Evolutionary conservation across 2,329 filamentous ascomycete genomes (phyloP).

Genomic region (Aspergillus latus): DNA sequence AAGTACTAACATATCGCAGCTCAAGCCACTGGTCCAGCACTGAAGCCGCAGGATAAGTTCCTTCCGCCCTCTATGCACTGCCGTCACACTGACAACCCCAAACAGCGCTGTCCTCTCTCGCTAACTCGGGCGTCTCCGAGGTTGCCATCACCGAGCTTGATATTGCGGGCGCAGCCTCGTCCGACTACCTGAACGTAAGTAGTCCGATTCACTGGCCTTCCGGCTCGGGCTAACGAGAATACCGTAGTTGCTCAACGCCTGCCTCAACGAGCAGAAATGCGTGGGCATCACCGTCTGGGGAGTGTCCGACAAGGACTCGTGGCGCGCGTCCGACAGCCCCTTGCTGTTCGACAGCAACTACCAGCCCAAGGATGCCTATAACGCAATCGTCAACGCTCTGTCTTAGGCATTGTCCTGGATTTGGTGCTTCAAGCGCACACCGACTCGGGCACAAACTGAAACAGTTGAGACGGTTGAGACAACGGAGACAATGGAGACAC

Average conservation of each 20-base stretch:
- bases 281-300: slow-evolving; percentile 67
- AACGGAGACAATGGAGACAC: no score
- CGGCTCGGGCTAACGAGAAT: slow-evolving; percentile 14
- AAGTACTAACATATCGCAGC: slow-evolving; percentile 9
- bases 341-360: slow-evolving; percentile 45
- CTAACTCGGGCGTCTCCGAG: slow-evolving; percentile 52
- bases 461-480: no score
- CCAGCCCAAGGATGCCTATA: slow-evolving; percentile 45
- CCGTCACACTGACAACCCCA: slow-evolving; percentile 23
- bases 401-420: background rate
- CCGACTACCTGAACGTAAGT: slow-evolving; percentile 57
- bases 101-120: slow-evolving; percentile 56
- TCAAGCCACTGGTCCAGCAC: slow-evolving; percentile 32
- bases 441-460: no score
- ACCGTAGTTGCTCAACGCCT: slow-evolving; percentile 51
- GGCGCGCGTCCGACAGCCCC: slow-evolving; percentile 40
- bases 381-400: slow-evolving; percentile 21
- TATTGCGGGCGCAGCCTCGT: slow-evolving; percentile 56
- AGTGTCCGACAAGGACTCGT: slow-evolving; percentile 46
- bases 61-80: background rate
- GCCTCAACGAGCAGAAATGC: slow-evolving; percentile 59
- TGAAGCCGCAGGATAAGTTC: slow-evolving; percentile 17
- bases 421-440: no score
- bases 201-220: slow-evolving; percentile 20
- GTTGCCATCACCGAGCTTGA: slow-evolving; percentile 69